Evolutionary conservation across 805 yeast genomes (phyloP).

Genomic region (Wickerhamomyces alni): DNA sequence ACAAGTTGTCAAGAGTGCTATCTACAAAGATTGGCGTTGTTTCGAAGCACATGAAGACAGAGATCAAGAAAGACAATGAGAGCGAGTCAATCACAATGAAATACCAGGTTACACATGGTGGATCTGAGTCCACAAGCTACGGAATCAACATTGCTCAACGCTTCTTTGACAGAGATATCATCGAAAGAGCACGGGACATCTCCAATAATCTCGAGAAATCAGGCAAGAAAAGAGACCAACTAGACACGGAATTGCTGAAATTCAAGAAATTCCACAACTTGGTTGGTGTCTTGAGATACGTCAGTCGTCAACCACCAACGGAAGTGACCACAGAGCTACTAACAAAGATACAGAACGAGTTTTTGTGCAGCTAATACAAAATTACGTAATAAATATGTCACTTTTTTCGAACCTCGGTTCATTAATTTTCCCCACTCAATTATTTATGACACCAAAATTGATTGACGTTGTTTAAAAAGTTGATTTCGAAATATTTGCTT

Average conservation of each 20-base stretch:
- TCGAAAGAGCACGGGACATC: constrained; percentile 25
- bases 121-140: constrained; percentile 23
- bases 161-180: constrained; percentile 21
- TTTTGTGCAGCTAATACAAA: constrained; percentile 6
- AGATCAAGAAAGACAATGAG: constrained; percentile 8
- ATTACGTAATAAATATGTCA: not conserved
- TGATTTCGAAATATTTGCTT: no score
- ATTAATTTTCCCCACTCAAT: no score
- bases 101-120: constrained; percentile 23
- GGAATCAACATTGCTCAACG: constrained; percentile 25
- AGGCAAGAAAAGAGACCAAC: constrained; percentile 1
- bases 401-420: not conserved
- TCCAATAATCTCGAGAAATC: constrained; percentile 11
- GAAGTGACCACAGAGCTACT: constrained; percentile 14
- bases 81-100: constrained; percentile 23
- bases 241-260: constrained; percentile 4
- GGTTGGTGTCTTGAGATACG: constrained; percentile 19
- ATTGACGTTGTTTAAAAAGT: no score
- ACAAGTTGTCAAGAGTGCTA: constrained; percentile 33
- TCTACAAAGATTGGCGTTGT: constrained; percentile 27
- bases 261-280: constrained; percentile 24
- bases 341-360: constrained; percentile 21
- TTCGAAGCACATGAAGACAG: constrained; percentile 32
- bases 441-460: no score
- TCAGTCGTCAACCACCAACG: constrained; percentile 6